These are phyloP conservation scores for Monosporozyma unispora DNA, from an alignment of 805 yeast genomes.

Conservation along the genomic window DNA sequence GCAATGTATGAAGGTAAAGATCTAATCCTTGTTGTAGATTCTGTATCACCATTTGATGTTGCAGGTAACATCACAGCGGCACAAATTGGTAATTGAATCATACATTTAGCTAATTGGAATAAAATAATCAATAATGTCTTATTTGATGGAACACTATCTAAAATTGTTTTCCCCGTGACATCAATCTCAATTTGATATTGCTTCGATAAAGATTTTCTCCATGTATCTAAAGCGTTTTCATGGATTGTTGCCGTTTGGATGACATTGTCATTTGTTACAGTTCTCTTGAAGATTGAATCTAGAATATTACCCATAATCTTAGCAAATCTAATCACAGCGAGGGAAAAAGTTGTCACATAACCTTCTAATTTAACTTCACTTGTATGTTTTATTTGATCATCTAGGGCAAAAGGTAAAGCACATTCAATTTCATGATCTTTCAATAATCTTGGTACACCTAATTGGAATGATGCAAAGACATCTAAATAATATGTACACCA, in stretches of 20 bases:
- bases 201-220: constrained; percentile 65
- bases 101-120: constrained; percentile 53
- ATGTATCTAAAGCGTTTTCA: constrained; percentile 66
- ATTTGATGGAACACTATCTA: constrained; percentile 32
- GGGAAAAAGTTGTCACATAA: constrained; percentile 53
- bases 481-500: constrained; percentile 81
- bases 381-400: neutral
- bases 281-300: constrained; percentile 60
- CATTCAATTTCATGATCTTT: constrained; percentile 81
- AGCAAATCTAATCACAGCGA: constrained; percentile 58
- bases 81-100: constrained; percentile 57
- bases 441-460: constrained; percentile 75
- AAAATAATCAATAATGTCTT: constrained; percentile 47
- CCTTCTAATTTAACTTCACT: constrained; percentile 47
- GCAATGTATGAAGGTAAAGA: constrained; percentile 52
- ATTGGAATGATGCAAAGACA: constrained; percentile 58
- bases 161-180: constrained; percentile 38
- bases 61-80: constrained; percentile 24
- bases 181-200: constrained; percentile 57
- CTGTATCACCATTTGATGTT: neutral
- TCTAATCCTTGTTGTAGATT: constrained; percentile 8
- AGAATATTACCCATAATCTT: constrained; percentile 66
- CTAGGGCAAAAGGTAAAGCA: constrained; percentile 47
- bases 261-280: constrained; percentile 26
- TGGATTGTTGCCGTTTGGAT: constrained; percentile 29